Evolutionary conservation across 305 asterid genomes (phyloP), one percentile per base, ranked within the genome.

Genomic region (Fraxinus dipetala): DNA sequence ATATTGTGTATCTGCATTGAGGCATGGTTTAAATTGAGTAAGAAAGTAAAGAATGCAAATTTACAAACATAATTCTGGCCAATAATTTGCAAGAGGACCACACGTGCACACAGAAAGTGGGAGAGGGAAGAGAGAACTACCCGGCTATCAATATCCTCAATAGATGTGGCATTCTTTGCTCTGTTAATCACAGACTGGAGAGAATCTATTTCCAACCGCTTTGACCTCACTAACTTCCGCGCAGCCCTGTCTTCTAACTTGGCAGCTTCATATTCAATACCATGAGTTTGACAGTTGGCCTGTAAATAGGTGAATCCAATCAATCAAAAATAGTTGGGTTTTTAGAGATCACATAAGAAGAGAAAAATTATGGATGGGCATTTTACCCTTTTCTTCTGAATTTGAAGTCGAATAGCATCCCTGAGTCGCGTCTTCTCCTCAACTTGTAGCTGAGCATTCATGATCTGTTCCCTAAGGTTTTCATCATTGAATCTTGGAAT

Each of bases 81-180:
- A 43, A 65, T 38, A 31, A 54, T 75, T 35, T 18, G 24, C 81
- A 79, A 51, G 73, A 75, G 70, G 56, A 80, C 72, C 11, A 45
- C 31, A 72, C 0, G 43, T 24, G 11, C 48, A 76, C 51, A 74
- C 31, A 67, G 32, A 67, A 77, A 24, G 72, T 31, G 61, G 43
- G 74, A 28, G 61, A 79, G 78, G 78, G 63, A 63, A 32, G 79
- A 73, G 72, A 85, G 82, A 79, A 78, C 82, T 83, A 94, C 99
- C 95, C 90, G 89, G 76, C 83, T 88, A 89, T 94, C 92, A 82
- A 96, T 91, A 80, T 93, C 98, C 77, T 87, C 91, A 54, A 96
- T 85, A 48, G 98, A 91, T 83, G 90, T 83, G 83, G 98, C 99
- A 90, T 96, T 94, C 91, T 93, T 94, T 82, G 95, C 98, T 87